These are phyloP conservation scores for Mitosporidium daphniae DNA, from an alignment of 371 early-diverging fungal genomes.

Conservation along the genomic window DNA sequence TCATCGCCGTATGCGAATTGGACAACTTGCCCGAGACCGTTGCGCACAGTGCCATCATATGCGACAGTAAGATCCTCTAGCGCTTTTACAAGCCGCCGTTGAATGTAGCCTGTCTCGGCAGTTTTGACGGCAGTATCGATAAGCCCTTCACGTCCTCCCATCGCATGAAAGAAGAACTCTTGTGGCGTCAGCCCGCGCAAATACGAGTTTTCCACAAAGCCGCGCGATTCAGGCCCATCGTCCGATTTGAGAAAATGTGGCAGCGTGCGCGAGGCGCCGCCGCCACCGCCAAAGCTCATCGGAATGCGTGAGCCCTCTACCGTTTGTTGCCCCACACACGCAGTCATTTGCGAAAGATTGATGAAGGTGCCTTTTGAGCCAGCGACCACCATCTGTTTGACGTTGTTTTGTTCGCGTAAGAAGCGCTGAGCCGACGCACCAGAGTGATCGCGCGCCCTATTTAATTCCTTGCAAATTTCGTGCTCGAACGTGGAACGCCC, in stretches of 20 bases:
- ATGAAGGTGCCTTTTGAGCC: conserved; percentile 11
- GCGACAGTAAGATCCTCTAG: conserved; percentile 88
- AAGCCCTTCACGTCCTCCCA: conserved; percentile 95
- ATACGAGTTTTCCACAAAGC: conserved; percentile 94
- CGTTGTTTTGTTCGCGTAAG: conserved; percentile 6
- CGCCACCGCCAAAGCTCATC: conserved; percentile 63
- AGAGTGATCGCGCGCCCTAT: conserved; percentile 9
- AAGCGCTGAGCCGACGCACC: conserved; percentile 8
- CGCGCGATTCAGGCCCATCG: conserved; percentile 71
- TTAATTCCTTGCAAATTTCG: conserved; percentile 41
- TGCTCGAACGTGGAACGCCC: conserved; percentile 81
- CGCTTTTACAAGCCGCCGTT: conserved; percentile 92
- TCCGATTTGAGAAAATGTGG: conserved; percentile 11
- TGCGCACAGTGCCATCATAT: conserved; percentile 88
- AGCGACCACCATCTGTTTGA: conserved; percentile 10
- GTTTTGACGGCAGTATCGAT: conserved; percentile 98
- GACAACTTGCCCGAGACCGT: conserved; percentile 52
- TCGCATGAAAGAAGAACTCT: conserved; percentile 98
- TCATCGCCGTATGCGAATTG: conserved; percentile 95
- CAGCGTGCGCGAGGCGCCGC: conserved; percentile 7
- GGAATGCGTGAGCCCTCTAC: conserved; percentile 11
- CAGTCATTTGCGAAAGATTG: conserved; percentile 11
- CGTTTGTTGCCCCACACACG: conserved; percentile 13
- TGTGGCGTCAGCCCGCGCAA: conserved; percentile 80
- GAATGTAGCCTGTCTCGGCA: conserved; percentile 98